Evolutionary conservation across 2,329 filamentous ascomycete genomes (phyloP).

Genomic region (Coniochaeta prunicola): DNA sequence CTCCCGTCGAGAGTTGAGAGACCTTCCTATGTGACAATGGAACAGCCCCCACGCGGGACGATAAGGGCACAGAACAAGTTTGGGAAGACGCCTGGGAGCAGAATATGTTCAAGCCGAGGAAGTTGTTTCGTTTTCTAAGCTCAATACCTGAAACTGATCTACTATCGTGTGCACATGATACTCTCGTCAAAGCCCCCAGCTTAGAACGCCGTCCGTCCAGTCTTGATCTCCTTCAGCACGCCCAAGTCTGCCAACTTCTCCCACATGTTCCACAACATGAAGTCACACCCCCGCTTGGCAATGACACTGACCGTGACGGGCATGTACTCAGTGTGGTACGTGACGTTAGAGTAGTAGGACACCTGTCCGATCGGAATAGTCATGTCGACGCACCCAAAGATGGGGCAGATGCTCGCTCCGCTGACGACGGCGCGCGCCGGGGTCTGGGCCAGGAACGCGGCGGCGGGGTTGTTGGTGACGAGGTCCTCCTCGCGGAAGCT

Average conservation of each 20-base stretch:
- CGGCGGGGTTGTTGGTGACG: slow-evolving; percentile 19
- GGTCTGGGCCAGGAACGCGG: slow-evolving; percentile 23
- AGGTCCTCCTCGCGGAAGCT: slow-evolving; percentile 28
- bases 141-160: background rate
- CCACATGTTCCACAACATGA: slow-evolving; percentile 31
- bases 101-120: too few relatives aligned
- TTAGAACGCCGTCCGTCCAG: slow-evolving; percentile 16
- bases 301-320: slow-evolving; percentile 34
- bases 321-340: slow-evolving; percentile 29
- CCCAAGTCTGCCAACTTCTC: slow-evolving; percentile 30
- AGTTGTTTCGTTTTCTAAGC: background rate
- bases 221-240: slow-evolving; percentile 27
- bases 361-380: slow-evolving; percentile 35
- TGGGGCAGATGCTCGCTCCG: slow-evolving; percentile 25
- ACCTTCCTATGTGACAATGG: background rate
- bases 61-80: background rate
- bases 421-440: slow-evolving; percentile 21
- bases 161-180: background rate
- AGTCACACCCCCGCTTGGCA: slow-evolving; percentile 34
- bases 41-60: background rate
- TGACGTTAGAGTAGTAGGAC: slow-evolving; percentile 28
- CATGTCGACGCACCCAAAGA: slow-evolving; percentile 29
- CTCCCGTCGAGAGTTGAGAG: background rate
- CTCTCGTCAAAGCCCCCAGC: background rate
- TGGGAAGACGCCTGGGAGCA: background rate